Evolutionary conservation across 129 eudicot genomes (phyloP).

Genomic region (Tagetes erecta): DNA sequence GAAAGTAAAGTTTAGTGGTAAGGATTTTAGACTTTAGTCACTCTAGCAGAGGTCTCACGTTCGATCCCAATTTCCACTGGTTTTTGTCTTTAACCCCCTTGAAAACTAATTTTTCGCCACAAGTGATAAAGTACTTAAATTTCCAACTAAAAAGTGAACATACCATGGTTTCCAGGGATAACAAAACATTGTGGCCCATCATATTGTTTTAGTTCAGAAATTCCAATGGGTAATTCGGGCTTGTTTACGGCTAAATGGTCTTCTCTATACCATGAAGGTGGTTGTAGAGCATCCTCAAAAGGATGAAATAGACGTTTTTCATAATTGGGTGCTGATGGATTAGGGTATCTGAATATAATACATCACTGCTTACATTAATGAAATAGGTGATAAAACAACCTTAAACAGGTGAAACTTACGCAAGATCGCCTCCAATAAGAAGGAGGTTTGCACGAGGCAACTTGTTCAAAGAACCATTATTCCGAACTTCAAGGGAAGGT

Average conservation of each 20-base stretch:
- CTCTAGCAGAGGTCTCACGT: too few relatives aligned
- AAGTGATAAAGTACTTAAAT: too few relatives aligned
- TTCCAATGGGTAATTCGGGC: constrained; percentile 86
- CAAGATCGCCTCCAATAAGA: constrained; percentile 95
- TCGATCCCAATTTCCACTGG: too few relatives aligned
- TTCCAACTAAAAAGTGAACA: not conserved
- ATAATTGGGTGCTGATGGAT: constrained; percentile 85
- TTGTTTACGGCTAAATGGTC: constrained; percentile 85
- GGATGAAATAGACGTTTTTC: constrained; percentile 86
- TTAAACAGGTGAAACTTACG: constrained; percentile 52
- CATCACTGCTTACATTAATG: not conserved
- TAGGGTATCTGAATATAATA: constrained; percentile 64
- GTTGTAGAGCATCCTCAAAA: constrained; percentile 87
- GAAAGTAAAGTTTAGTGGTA: not conserved
- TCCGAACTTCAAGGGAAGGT: constrained; percentile 48
- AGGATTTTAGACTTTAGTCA: too few relatives aligned
- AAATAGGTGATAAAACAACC: not conserved
- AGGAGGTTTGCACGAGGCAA: constrained; percentile 81
- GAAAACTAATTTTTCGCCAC: too few relatives aligned
- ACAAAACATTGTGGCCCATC: constrained; percentile 93
- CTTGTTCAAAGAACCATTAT: constrained; percentile 26
- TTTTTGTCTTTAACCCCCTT: too few relatives aligned
- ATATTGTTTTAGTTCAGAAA: constrained; percentile 56
- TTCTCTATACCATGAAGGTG: constrained; percentile 83
- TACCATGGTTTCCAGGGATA: constrained; percentile 98